Evolutionary conservation across 352 stramenopile species (phyloP).

Genomic region (Globisporangium uncinulatum): DNA sequence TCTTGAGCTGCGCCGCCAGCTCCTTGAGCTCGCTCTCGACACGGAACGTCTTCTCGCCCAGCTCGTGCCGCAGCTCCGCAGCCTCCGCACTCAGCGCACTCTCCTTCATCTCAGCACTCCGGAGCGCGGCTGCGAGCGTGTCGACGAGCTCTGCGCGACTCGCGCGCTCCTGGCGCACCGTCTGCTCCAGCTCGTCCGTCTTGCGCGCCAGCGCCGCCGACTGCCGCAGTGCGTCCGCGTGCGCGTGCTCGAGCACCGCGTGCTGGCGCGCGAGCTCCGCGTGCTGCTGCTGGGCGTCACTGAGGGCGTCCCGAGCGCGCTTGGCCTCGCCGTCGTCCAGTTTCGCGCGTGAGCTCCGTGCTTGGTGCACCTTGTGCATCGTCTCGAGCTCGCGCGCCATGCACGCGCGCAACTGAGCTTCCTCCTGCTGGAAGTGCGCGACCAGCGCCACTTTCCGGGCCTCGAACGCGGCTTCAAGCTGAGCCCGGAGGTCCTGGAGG

Average conservation of each 20-base stretch:
- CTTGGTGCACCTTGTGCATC: conserved; percentile 64
- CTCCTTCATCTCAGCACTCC: conserved; percentile 47
- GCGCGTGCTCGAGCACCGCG: conserved; percentile 45
- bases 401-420: conserved; percentile 47
- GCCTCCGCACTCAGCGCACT: conserved; percentile 33
- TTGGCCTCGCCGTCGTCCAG: conserved; percentile 61
- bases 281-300: conserved; percentile 26
- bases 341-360: conserved; percentile 45
- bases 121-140: conserved; percentile 58
- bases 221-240: conserved; percentile 24
- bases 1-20: conserved; percentile 40
- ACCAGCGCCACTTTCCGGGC: conserved; percentile 54
- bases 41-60: conserved; percentile 61
- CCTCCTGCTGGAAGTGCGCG: conserved; percentile 60
- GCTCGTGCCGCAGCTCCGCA: conserved; percentile 37
- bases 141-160: conserved; percentile 75
- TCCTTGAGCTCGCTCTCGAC: conserved; percentile 58
- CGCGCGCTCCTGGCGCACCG: conserved; percentile 48
- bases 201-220: conserved; percentile 35
- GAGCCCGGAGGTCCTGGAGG: conserved; percentile 37
- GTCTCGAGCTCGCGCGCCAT: conserved; percentile 60
- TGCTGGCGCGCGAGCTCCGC: conserved; percentile 32
- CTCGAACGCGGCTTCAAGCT: conserved; percentile 54
- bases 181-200: conserved; percentile 42
- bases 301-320: conserved; percentile 42